Percentiles rank a stretch among this genome's conserved stretches.
phyloP scores from a whole-genome alignment of 2,329 filamentous ascomycete genomes.

The Calycina herbarum region DNA sequence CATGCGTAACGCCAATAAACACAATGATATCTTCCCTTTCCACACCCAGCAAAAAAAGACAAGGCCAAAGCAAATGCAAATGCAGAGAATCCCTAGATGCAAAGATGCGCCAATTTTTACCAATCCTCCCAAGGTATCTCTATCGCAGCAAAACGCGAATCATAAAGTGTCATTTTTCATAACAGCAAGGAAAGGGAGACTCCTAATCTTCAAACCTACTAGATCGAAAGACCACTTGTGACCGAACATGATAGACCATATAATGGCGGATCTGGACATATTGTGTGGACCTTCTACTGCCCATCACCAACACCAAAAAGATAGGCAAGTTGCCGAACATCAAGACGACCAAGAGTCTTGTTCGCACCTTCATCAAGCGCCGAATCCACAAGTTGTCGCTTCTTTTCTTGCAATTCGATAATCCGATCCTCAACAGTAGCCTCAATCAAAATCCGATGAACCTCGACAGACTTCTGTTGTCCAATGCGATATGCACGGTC shows the following conservation, averaged over 20 bases:
- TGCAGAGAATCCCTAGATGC: neutral
- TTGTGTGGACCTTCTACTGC: neutral
- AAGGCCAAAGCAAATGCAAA: neutral
- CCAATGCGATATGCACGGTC: conserved; percentile 89
- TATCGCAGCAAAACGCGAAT: neutral
- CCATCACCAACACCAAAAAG: conserved; percentile 31
- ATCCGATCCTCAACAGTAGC: conserved; percentile 89
- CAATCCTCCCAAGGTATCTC: neutral
- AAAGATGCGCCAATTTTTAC: neutral
- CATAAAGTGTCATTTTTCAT: neutral
- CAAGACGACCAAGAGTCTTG: conserved; percentile 64
- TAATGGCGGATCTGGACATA: neutral
- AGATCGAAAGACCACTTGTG: neutral
- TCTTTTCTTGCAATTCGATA: conserved; percentile 73
- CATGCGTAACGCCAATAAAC: neutral
- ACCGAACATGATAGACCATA: neutral
- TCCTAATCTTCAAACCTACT: neutral
- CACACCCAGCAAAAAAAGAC: too few species aligned
- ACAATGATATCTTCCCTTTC: neutral
- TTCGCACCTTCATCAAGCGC: conserved; percentile 77
- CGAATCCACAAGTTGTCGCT: conserved; percentile 72
- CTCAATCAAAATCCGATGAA: conserved; percentile 76
- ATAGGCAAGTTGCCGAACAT: conserved; percentile 31
- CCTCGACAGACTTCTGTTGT: conserved; percentile 69
- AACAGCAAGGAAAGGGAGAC: neutral